Evolutionary conservation across 441 rosid genomes (phyloP).

Genomic region (Eutrema salsugineum): DNA sequence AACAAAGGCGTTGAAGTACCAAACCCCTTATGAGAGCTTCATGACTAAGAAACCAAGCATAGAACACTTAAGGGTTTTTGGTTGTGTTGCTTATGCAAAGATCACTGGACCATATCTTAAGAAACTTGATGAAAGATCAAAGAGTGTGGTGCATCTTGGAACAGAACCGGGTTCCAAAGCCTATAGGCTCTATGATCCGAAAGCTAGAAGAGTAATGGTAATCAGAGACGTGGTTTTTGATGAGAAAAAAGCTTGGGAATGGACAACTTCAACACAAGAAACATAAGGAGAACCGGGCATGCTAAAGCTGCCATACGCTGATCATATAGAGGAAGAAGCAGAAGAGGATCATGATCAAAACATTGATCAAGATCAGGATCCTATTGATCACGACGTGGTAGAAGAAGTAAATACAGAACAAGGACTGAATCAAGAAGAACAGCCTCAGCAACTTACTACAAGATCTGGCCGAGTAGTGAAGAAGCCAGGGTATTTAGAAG

Average conservation of each 20-base stretch:
- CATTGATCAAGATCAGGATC: not conserved
- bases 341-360: not conserved
- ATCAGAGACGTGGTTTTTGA: not conserved
- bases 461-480: not conserved
- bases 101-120: not conserved
- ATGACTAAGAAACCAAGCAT: not conserved
- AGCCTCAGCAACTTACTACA: not conserved
- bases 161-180: not conserved
- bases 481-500: no score
- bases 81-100: not conserved
- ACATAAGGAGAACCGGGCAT: not conserved
- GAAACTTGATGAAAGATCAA: not conserved
- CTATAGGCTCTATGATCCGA: not conserved
- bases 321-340: not conserved
- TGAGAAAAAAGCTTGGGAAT: not conserved
- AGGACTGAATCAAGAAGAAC: not conserved
- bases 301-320: not conserved
- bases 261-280: not conserved
- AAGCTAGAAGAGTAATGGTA: not conserved
- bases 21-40: not conserved
- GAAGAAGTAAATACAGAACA: not conserved
- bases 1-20: not conserved
- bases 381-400: not conserved
- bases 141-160: not conserved
- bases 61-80: not conserved